These are phyloP conservation scores for Aspergillus novoparasiticus DNA, from an alignment of 2,329 filamentous ascomycete species.

Conservation along the genomic window DNA sequence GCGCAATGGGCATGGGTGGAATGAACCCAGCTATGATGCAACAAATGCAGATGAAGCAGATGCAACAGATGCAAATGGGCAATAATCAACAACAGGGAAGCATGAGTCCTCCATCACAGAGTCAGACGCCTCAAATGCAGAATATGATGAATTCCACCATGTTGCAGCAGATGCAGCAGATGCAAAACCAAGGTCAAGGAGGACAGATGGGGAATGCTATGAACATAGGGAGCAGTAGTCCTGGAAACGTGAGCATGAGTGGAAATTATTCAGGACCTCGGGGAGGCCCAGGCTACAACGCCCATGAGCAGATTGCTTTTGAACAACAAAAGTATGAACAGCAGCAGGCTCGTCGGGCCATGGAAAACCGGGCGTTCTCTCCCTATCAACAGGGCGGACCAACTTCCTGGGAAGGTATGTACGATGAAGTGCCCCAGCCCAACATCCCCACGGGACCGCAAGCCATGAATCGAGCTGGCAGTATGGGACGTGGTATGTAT, in stretches of 20 bases:
- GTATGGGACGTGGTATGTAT: slow-evolving; percentile 45
- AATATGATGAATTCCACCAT: slow-evolving; percentile 70
- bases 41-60: slow-evolving; percentile 66
- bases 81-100: slow-evolving; percentile 35
- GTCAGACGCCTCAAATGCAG: slow-evolving; percentile 57
- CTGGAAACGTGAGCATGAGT: slow-evolving; percentile 42
- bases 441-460: slow-evolving; percentile 60
- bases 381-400: slow-evolving; percentile 62
- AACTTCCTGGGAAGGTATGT: slow-evolving; percentile 98
- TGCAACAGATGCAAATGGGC: slow-evolving; percentile 57
- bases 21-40: slow-evolving; percentile 78
- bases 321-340: slow-evolving; percentile 79
- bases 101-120: slow-evolving; percentile 40
- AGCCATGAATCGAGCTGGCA: slow-evolving; percentile 47
- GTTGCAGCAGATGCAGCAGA: slow-evolving; percentile 68
- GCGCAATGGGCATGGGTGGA: slow-evolving; percentile 60
- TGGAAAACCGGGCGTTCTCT: slow-evolving; percentile 44
- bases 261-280: slow-evolving; percentile 49
- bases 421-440: slow-evolving; percentile 89
- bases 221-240: slow-evolving; percentile 30
- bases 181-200: slow-evolving; percentile 47
- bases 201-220: slow-evolving; percentile 30
- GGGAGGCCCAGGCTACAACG: slow-evolving; percentile 62
- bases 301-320: slow-evolving; percentile 72
- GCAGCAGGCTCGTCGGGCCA: slow-evolving; percentile 61